Base-by-base conservation (phyloP, 2,329 filamentous ascomycete species). In the Aspergillus texensis region DNA sequence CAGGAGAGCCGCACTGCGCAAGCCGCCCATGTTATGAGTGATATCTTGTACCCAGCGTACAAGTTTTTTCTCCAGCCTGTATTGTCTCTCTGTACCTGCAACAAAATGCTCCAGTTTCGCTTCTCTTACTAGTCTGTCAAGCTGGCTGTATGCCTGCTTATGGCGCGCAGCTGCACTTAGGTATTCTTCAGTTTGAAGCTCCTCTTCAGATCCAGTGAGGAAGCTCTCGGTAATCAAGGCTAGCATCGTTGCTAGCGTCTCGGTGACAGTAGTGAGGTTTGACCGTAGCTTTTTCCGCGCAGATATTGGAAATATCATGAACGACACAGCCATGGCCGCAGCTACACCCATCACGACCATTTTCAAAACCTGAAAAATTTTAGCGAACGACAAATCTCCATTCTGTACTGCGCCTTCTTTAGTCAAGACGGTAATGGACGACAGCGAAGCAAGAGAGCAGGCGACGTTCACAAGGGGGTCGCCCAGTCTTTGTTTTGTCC, bases 101-200 rank as follows among this genome's bases (percentile, higher is more conserved):
- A 94, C 81, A 72, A 92, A 97, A 73, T 97, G 92, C 76, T 98
- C 94, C 63, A 92, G 89, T 74, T 94, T 96, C 16, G 94, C 91
- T 76, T 98, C 94, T 66, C 88, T 87, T 14, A 97, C 82, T 64
- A 92, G 90, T 74, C 90, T 92, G 58, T 90, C 88, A 75, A 97
- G 88, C 41, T 87, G 84, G 16, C 85, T 83, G 71, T 93, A 89
- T 1, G 88, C 87, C 4, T 86, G 83, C 67, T 87, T 88, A 78
- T 93, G 94, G 46, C 83, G 83, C 2, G 83, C 80, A 16, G 85
- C 86, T 41, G 89, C 86, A 58, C 85, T 82, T 48, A 84, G 77
- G 74, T 93, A 94, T 14, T 87, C 84, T 2, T 85, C 79, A 2
- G 89, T 88, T 61, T 86, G 84, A 62, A 97, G 81, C 58, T 96